phyloP scores from a whole-genome alignment of 2,329 filamentous ascomycete species.

The Domatiomyces globalis region DNA sequence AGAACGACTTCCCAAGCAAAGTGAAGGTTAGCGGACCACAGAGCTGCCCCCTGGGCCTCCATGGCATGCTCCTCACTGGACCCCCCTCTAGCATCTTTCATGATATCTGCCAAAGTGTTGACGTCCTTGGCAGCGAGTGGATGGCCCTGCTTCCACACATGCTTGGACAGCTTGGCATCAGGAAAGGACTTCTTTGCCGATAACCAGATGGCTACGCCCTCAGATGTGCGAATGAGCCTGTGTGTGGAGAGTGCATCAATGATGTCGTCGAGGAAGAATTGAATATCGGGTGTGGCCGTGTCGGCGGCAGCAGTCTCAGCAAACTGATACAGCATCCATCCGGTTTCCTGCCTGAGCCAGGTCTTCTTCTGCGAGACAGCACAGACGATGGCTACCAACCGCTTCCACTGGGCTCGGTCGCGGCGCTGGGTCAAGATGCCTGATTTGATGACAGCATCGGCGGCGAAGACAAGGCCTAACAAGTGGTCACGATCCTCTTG shows the following conservation, averaged over 20 bases:
- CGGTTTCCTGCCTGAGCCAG: constrained; percentile 81
- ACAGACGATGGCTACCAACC: constrained; percentile 58
- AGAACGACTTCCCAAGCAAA: constrained; percentile 80
- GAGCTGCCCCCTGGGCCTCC: constrained; percentile 40
- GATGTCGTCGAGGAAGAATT: constrained; percentile 44
- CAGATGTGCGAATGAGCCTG: constrained; percentile 63
- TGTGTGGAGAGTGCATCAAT: constrained; percentile 48
- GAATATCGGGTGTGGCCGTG: background rate
- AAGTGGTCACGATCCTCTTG: constrained; percentile 76
- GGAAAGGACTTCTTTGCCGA: constrained; percentile 51
- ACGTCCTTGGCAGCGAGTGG: constrained; percentile 58
- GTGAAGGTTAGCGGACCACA: constrained; percentile 66
- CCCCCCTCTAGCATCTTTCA: constrained; percentile 49
- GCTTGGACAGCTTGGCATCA: constrained; percentile 48
- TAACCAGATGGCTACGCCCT: constrained; percentile 83
- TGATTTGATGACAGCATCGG: constrained; percentile 73
- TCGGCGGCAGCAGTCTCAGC: constrained; percentile 6
- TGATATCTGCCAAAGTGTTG: constrained; percentile 54
- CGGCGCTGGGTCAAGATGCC: constrained; percentile 50
- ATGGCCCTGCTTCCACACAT: constrained; percentile 59
- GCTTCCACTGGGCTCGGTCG: constrained; percentile 37
- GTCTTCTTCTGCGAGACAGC: constrained; percentile 66
- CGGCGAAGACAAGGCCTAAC: constrained; percentile 74
- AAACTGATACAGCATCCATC: constrained; percentile 63
- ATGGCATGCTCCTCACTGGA: constrained; percentile 20